Evolutionary conservation across 2,329 filamentous ascomycete genomes (phyloP).

Genomic region (Penicillium capsulatum): DNA sequence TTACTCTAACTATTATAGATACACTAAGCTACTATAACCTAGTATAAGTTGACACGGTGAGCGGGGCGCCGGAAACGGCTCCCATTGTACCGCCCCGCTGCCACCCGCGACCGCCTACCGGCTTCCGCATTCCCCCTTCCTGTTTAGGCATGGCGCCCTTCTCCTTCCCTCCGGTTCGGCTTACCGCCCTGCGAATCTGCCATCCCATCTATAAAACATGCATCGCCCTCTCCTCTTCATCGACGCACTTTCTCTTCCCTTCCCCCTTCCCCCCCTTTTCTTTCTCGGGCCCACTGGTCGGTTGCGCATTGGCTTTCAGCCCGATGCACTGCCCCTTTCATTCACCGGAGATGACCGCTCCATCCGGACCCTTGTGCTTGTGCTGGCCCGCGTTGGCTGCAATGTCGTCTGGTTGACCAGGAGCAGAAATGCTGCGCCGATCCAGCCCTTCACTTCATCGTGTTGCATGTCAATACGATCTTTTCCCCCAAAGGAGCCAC

Average conservation of each 20-base stretch:
- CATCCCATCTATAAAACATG: too few species aligned
- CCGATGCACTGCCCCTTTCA: slow-evolving; percentile 12
- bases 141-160: slow-evolving; percentile 12
- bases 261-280: slow-evolving; percentile 3
- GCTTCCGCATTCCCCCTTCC: slow-evolving; percentile 12
- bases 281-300: too few species aligned
- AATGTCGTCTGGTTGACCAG: too few species aligned
- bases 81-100: slow-evolving; percentile 17
- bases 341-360: slow-evolving; percentile 8
- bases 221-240: slow-evolving; percentile 15
- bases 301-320: slow-evolving; percentile 9
- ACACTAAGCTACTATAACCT: too few species aligned
- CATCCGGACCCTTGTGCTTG: slow-evolving; percentile 4
- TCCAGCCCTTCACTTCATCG: slow-evolving; percentile 1
- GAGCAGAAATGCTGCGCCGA: slow-evolving; percentile 1
- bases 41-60: slow-evolving; percentile 18
- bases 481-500: slow-evolving; percentile 1
- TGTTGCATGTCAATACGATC: background rate
- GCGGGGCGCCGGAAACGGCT: slow-evolving; percentile 22
- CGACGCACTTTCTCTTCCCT: slow-evolving; percentile 23
- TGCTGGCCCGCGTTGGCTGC: too few species aligned
- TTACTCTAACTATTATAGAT: too few species aligned
- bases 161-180: slow-evolving; percentile 13
- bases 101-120: slow-evolving; percentile 18
- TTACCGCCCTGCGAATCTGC: slow-evolving; percentile 11